Evolutionary conservation across 805 yeast genomes (phyloP), one percentile per base, ranked within the genome.

Genomic region (Schwanniomyces vanrijiae): DNA sequence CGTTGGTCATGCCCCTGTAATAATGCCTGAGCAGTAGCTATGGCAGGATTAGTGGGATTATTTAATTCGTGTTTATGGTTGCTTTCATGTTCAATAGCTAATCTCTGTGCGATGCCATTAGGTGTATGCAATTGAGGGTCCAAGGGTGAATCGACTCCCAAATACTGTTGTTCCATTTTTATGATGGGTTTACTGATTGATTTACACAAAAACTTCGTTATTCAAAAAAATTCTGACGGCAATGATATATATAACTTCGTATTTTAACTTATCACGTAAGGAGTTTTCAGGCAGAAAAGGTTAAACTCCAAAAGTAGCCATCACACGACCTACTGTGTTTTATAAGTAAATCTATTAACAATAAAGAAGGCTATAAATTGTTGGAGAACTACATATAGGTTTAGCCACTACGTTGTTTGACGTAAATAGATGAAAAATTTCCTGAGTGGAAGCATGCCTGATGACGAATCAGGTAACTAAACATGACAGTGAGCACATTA

Each of bases 141-240:
- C 20, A 56, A 45, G 21, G 48, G 52, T 10, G 54, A 45, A 31
- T 54, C 60, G 20, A 54, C 59, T n/a, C 49, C 44, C 22, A 54
- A 47, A 48, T 50, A 54, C 37, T 54, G 60, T 25, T 56, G 57
- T 40, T 49, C 53, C 55, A 50, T 55, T 35, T 22, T 37, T 26
- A 16, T 29, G 18, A n/a, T 37, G 40, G 40, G 20, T 31, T 14
- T 14, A 19, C 10, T 13, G 20, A 31, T 14, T 31, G 35, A 31
- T 31, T 31, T 20, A 31, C 35, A 14, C 35, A 31, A 31, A 31
- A 31, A 14, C 3, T 31, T 9, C 20, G 19, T 9, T 19, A 28
- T 31, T 26, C 20, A 31, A 31, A 16, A 14, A 9, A 14, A 14
- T 20, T 31, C 20, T 31, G 11, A 16, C 11, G 35, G 20, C 35